Conservation (phyloP, 345 rosid species). For the Linum lewisii region DNA sequence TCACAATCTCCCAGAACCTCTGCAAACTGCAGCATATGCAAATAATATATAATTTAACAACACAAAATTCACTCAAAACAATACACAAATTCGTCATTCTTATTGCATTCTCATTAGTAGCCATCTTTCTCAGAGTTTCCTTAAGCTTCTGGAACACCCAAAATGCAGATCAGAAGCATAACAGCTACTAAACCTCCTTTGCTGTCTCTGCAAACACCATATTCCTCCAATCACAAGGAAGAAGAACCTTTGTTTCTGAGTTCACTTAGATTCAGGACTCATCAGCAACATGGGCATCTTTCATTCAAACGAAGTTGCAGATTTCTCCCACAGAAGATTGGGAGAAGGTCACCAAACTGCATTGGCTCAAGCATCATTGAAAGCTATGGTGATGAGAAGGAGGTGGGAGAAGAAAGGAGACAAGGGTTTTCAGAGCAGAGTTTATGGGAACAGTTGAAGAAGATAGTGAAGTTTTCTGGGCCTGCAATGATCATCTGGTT, state of each 20-base stretch:
- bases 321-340: slow-evolving; percentile 2
- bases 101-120: too few species aligned
- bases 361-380: slow-evolving; percentile 19
- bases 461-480: slow-evolving; percentile 74
- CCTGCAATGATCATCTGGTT: slow-evolving; percentile 45
- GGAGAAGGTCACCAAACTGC: slow-evolving; percentile 16
- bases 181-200: slow-evolving; percentile 12
- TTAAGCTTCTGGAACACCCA: neutral
- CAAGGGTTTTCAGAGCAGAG: slow-evolving; percentile 50
- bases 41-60: too few species aligned
- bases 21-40: too few species aligned
- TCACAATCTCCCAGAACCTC: too few species aligned
- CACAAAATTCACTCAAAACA: too few species aligned
- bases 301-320: slow-evolving; percentile 11
- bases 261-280: neutral
- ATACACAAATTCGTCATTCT: too few species aligned
- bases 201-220: slow-evolving; percentile 17
- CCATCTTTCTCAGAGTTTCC: neutral
- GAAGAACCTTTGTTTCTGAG: slow-evolving; percentile 13
- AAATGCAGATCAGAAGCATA: slow-evolving; percentile 36
- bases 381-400: slow-evolving; percentile 21
- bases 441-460: slow-evolving; percentile 71
- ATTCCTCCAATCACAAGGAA: slow-evolving; percentile 11
- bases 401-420: slow-evolving; percentile 12
- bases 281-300: slow-evolving; percentile 1